A percentile compares a stretch with the other conserved stretches of the same genome.
Evolutionary conservation across 2,329 filamentous ascomycete species (phyloP).

Genomic region (Juglanconis sp.): DNA sequence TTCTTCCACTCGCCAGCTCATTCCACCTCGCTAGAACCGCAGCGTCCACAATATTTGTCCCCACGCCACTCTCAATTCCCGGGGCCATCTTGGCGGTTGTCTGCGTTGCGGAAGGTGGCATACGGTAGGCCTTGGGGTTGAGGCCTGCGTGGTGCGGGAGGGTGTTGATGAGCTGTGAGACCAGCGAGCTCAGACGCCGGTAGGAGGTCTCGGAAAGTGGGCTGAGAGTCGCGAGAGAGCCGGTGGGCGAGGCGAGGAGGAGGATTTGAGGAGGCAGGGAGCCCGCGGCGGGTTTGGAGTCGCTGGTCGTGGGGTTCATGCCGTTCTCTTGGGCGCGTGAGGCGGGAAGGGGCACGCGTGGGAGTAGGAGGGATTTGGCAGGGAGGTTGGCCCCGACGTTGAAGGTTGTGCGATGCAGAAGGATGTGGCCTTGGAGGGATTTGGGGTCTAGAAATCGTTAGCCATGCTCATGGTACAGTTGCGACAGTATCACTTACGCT

Average conservation of each 20-base stretch:
- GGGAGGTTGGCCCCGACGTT: conserved; percentile 76
- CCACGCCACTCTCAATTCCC: conserved; percentile 56
- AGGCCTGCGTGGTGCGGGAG: conserved; percentile 75
- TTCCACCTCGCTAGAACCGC: conserved; percentile 71
- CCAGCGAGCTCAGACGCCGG: conserved; percentile 75
- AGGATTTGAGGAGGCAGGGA: conserved; percentile 42
- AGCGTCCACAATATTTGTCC: conserved; percentile 73
- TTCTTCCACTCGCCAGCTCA: conserved; percentile 69
- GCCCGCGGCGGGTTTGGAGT: conserved; percentile 35
- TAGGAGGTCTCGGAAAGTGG: conserved; percentile 78
- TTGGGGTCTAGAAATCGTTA: conserved; percentile 69
- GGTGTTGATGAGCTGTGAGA: conserved; percentile 73
- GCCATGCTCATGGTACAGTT: conserved; percentile 1
- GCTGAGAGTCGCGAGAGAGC: conserved; percentile 72
- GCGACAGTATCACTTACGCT: conserved; percentile 60
- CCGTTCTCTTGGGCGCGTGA: conserved; percentile 33
- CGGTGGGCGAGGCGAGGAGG: conserved; percentile 71
- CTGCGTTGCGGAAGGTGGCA: conserved; percentile 46
- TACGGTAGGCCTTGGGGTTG: conserved; percentile 78
- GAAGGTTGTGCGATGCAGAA: conserved; percentile 86
- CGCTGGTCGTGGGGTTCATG: conserved; percentile 23
- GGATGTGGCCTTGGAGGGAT: conserved; percentile 81
- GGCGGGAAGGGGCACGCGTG: conserved; percentile 43
- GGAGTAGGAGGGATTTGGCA: conserved; percentile 72
- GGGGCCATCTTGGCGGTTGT: conserved; percentile 36